Percentiles rank a stretch among this genome's conserved stretches.
Evolutionary conservation across 352 stramenopile species (phyloP).

Genomic region (Phytophthora cactorum): DNA sequence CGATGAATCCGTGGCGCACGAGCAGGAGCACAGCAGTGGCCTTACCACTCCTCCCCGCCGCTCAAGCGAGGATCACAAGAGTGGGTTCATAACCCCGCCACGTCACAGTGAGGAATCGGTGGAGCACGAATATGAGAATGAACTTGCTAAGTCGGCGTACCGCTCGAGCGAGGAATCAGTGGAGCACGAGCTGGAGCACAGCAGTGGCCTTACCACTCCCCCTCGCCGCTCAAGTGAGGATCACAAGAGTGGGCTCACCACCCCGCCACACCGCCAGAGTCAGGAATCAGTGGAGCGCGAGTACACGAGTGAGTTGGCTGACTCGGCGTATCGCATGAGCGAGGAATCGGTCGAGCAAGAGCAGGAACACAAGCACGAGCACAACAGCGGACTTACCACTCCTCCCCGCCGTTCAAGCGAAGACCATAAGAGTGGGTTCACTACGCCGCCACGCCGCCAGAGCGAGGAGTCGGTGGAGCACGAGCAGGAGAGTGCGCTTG

Average conservation of each 20-base stretch:
- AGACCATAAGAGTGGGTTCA: conserved; percentile 1
- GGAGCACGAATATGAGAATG: not conserved
- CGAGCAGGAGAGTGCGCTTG: not conserved
- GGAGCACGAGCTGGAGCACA: not conserved
- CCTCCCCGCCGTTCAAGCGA: conserved; percentile 5
- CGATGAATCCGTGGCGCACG: not conserved
- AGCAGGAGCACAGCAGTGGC: conserved; percentile 1
- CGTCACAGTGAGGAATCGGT: conserved; percentile 6
- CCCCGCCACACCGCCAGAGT: conserved; percentile 2
- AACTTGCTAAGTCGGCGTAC: not conserved
- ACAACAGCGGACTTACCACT: not conserved
- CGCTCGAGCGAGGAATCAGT: conserved; percentile 9
- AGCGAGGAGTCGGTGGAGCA: conserved; percentile 8
- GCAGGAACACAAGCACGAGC: not conserved
- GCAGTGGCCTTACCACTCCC: not conserved
- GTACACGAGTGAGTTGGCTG: not conserved
- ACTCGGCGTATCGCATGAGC: not conserved
- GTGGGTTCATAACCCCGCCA: not conserved
- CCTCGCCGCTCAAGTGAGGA: conserved; percentile 7
- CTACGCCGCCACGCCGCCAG: not conserved
- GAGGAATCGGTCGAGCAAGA: conserved; percentile 6
- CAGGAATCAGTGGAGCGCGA: conserved; percentile 7
- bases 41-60: conserved; percentile 2
- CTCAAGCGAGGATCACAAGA: conserved; percentile 1
- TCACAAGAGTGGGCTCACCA: conserved; percentile 1